Percentiles rank a stretch among this genome's conserved stretches.
phyloP scores from a whole-genome alignment of 1,284 basidiomycete species.

The Mycosarcoma maydis region DNA sequence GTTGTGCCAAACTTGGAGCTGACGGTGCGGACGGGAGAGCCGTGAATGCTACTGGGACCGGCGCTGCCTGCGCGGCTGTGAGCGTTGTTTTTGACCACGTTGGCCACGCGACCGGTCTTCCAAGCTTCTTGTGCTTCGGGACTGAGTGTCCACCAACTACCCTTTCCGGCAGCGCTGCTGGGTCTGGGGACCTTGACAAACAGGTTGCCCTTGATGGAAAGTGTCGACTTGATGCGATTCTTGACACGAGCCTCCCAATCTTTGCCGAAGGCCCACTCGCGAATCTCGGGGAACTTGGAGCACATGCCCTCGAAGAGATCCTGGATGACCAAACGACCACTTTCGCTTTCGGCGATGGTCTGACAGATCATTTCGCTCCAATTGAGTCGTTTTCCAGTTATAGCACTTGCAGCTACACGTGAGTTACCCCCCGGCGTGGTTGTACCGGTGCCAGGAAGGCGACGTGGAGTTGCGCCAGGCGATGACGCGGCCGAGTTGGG shows the following conservation, averaged over 20 bases:
- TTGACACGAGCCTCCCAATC: slow-evolving; percentile 66
- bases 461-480: slow-evolving; percentile 48
- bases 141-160: slow-evolving; percentile 65
- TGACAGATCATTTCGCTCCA: slow-evolving; percentile 66
- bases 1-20: slow-evolving; percentile 46
- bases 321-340: slow-evolving; percentile 62
- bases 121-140: slow-evolving; percentile 61
- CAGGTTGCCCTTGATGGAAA: slow-evolving; percentile 64
- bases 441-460: slow-evolving; percentile 43
- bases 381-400: slow-evolving; percentile 63
- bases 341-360: slow-evolving; percentile 60
- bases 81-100: slow-evolving; percentile 55
- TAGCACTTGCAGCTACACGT: slow-evolving; percentile 51
- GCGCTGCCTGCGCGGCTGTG: slow-evolving; percentile 50
- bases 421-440: slow-evolving; percentile 51
- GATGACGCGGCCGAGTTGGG: slow-evolving; percentile 55
- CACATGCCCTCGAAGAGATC: slow-evolving; percentile 65
- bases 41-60: slow-evolving; percentile 53
- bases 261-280: slow-evolving; percentile 64
- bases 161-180: slow-evolving; percentile 60
- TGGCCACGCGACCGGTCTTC: slow-evolving; percentile 59
- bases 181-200: slow-evolving; percentile 64
- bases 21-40: slow-evolving; percentile 45
- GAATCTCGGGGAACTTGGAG: slow-evolving; percentile 61
- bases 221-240: slow-evolving; percentile 66